Percentiles rank a stretch among this genome's conserved stretches.
Conservation (phyloP, 2,329 filamentous ascomycete species). For the Xylaria sp. region DNA sequence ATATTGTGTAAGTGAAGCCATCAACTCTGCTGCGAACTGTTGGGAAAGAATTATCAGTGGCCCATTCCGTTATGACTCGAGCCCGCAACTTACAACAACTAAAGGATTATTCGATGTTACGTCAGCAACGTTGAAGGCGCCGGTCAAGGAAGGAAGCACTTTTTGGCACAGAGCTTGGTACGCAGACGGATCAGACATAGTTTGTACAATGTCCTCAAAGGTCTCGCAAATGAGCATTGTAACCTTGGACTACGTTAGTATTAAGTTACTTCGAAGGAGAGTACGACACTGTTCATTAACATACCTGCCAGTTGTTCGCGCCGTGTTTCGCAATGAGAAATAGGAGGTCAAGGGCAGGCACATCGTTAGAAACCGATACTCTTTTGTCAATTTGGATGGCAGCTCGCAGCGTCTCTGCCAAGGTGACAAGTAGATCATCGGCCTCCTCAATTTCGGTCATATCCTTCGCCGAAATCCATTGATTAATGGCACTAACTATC, state of each 20-base stretch:
- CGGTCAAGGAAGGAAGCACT: conserved; percentile 86
- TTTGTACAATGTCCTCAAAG: conserved; percentile 86
- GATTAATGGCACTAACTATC: conserved; percentile 70
- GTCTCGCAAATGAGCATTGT: conserved; percentile 88
- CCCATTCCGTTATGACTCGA: neutral
- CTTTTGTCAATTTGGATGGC: conserved; percentile 83
- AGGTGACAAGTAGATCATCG: conserved; percentile 89
- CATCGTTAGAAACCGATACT: conserved; percentile 77
- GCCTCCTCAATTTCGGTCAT: conserved; percentile 85
- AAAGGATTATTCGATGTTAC: conserved; percentile 87
- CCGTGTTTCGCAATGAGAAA: conserved; percentile 91
- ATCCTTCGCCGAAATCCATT: conserved; percentile 84
- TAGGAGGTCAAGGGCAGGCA: conserved; percentile 81
- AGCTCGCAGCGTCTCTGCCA: conserved; percentile 86
- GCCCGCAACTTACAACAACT: conserved; percentile 69
- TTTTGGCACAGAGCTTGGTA: conserved; percentile 86
- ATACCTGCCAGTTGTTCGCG: conserved; percentile 83
- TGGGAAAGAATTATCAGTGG: conserved; percentile 39
- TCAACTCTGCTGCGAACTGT: conserved; percentile 82
- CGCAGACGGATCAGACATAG: conserved; percentile 72
- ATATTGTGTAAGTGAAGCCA: conserved; percentile 83
- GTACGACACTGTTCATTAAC: conserved; percentile 17
- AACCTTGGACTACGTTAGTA: conserved; percentile 56
- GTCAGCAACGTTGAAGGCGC: conserved; percentile 87
- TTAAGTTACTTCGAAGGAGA: neutral